These are phyloP conservation scores for Fremontodendron californicum DNA, from an alignment of 345 rosid genomes.

Conservation along the genomic window DNA sequence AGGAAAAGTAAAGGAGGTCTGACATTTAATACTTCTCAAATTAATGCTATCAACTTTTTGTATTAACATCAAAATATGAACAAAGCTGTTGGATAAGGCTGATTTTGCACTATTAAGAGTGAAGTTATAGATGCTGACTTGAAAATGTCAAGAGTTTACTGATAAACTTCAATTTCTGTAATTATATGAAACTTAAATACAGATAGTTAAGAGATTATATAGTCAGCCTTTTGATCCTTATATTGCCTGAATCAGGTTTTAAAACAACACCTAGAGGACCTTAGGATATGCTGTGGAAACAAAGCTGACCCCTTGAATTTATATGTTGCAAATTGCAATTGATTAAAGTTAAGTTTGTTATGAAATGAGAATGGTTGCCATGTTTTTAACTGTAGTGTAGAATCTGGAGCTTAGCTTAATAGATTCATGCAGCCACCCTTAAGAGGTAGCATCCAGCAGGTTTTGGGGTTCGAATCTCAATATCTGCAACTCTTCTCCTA, in stretches of 20 bases:
- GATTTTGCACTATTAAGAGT: background rate
- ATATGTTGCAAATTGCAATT: background rate
- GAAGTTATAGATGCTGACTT: background rate
- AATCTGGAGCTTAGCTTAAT: no score
- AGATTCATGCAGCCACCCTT: no score
- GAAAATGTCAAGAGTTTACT: background rate
- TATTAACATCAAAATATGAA: background rate
- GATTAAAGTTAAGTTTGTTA: no score
- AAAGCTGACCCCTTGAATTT: background rate
- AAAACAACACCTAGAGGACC: background rate
- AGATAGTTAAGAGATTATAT: background rate
- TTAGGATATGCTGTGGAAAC: background rate
- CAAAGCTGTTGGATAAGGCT: no score
- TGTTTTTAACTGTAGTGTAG: background rate
- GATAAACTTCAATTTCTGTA: background rate
- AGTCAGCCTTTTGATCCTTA: background rate
- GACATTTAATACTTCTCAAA: background rate
- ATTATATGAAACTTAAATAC: background rate
- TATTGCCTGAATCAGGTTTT: background rate
- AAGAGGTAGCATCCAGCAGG: no score
- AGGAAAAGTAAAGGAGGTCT: background rate
- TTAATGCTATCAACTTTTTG: no score
- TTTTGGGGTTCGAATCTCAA: no score
- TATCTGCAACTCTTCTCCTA: no score
- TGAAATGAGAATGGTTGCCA: slow-evolving; percentile 9